Evolutionary conservation across 2,329 filamentous ascomycete genomes (phyloP), one percentile per base, ranked within the genome.

Genomic region (Paradendryphiella salina): DNA sequence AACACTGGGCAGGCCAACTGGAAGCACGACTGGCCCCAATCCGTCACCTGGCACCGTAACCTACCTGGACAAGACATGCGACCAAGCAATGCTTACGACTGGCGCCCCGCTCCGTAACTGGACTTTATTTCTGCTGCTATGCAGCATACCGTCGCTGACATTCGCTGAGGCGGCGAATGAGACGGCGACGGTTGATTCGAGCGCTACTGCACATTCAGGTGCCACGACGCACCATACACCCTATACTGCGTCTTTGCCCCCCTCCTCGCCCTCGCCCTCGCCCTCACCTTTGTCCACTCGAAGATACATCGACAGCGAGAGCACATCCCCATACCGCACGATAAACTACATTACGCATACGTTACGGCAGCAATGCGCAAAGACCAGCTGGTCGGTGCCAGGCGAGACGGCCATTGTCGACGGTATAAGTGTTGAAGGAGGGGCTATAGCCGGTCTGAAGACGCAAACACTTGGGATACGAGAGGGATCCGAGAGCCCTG

Each of bases 281-380:
- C 37, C 50, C 29, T 41, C 50, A 40, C 36, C 40, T 4, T 37
- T 53, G 28, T 36, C 54, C 15, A 31, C 53, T 17, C 52, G 62
- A 51, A 57, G 61, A 13, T 65, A 63, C 39, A 33, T 49, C 52
- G 47, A 78, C 14, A 50, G 53, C 46, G 52, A 79, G 2, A 63
- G 70, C 15, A 77, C 74, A 40, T 81, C 79, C 67, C 74, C 73
- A 10, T 79, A 72, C 54, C 82, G 83, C 60, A 90, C 86, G 1
- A 85, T 90, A 67, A 92, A 93, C 73, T 90, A 92, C 73, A 89
- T 93, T 56, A 92, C 88, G 9, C 87, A 92, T 61, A 85, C 83
- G 1, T 76, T 92, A 32, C 87, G 87, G 9, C 87, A 90, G 69
- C 87, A 88, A 75, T 93, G 89, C 67, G 77, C 90, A 17, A 83